Percentiles rank a stretch among this genome's conserved stretches.
These are phyloP conservation scores for Metschnikowia orientalis DNA, from an alignment of 805 yeast species.

Conservation along the genomic window DNA sequence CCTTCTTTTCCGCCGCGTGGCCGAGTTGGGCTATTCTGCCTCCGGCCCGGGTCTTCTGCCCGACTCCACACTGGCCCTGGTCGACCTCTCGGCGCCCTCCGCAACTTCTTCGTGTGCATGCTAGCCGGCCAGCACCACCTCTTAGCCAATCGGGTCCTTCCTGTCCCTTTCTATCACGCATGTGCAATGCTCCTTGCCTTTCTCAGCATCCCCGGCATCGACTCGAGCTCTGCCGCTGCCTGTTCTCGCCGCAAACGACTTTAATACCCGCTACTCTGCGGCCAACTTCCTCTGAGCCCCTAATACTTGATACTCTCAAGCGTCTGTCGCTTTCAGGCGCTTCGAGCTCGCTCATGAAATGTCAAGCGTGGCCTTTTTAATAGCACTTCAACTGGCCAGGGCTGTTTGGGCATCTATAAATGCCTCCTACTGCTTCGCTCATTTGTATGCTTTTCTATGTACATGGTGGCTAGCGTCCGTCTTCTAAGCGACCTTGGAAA, in stretches of 20 bases:
- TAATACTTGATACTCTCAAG: no score
- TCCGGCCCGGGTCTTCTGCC: neutral
- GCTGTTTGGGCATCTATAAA: no score
- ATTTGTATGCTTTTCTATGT: no score
- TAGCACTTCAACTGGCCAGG: no score
- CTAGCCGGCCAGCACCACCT: neutral
- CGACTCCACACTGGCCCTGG: neutral
- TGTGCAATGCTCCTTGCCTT: neutral
- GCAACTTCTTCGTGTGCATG: conserved; percentile 6
- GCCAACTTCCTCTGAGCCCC: neutral
- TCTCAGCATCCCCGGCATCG: neutral
- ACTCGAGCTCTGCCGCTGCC: neutral
- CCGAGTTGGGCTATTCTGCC: conserved; percentile 27
- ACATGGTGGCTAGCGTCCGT: no score
- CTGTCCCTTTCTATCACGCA: no score
- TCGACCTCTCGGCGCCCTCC: conserved; percentile 1
- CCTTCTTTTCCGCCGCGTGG: conserved; percentile 34
- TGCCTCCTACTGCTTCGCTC: no score
- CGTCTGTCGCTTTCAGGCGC: no score
- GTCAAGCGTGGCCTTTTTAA: no score
- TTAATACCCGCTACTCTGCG: neutral
- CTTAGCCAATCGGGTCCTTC: no score
- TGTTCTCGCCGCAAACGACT: neutral
- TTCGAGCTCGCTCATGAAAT: no score
- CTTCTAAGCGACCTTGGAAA: conserved; percentile 11